Base-by-base conservation (phyloP, 169 alveolate genomes). In the Eimeria praecox region DNA sequence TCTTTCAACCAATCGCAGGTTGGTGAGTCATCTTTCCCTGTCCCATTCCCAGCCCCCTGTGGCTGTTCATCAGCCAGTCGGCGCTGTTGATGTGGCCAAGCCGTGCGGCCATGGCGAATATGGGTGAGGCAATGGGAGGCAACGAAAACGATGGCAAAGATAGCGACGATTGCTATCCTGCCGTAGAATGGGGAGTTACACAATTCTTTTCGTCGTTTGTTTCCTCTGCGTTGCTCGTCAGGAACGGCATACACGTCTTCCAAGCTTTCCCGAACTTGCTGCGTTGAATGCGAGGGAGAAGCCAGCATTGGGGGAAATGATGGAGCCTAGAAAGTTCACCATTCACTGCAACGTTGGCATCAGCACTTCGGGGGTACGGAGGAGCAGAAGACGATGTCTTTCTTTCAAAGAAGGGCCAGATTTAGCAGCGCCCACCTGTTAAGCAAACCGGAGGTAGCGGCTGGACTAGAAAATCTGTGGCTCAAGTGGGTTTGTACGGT, bases 1-100 rank as follows among this genome's bases (percentile, higher is more conserved):
- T 69, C 49, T 1, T 69, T 69, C 80, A 69, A 35, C 80, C 80
- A 69, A 3, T 35, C 49, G 49, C 80, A 69, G 2, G 80, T 20
- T 35, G 14, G 80, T 69, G 49, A 33, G 49, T 33, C 80, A 69
- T 18, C 80, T 69, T 14, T 69, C 35, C 46, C 46, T 35, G 8
- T 35, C 24, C 80, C 49, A n/a, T 33, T 12, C 9, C 80, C n/a
- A 3, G n/a, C 49, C 35, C 44, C 77, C 44, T 22, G n/a, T n/a
- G 30, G 80, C n/a, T 69, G 80, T 30, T 30, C 24, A 35, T 33
- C 49, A 69, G 80, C 80, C 49, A 69, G 49, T n/a, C 80, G 80
- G 80, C 80, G 80, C 24, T 35, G 80, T 14, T 10, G 49, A 69
- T 35, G 49, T n/a, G 5, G 18, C 80, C 80, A 69, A 69, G 80